Percentiles rank a stretch among this genome's conserved stretches.
These are phyloP conservation scores for Exophiala xenobiotica DNA, from an alignment of 2,329 filamentous ascomycete species.

Conservation along the genomic window DNA sequence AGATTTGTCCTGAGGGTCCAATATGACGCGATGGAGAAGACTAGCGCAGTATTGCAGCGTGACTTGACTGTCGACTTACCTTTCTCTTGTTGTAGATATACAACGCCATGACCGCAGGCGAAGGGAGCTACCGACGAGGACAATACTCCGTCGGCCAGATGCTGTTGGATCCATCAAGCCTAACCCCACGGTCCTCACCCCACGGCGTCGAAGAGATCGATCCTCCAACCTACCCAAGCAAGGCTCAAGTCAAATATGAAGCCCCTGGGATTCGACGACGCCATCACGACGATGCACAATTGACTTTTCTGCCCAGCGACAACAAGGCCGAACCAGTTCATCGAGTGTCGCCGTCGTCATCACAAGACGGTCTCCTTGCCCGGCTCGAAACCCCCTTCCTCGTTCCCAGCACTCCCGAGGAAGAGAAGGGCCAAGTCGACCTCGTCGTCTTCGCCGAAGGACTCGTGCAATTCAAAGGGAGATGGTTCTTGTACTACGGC, in stretches of 20 bases:
- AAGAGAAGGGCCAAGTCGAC: constrained; percentile 34
- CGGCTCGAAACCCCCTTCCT: constrained; percentile 34
- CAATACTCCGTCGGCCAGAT: constrained; percentile 35
- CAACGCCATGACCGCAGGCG: constrained; percentile 24
- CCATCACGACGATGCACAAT: no score
- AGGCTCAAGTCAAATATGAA: no score
- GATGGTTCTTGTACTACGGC: constrained; percentile 37
- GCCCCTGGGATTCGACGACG: no score
- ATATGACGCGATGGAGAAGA: no score
- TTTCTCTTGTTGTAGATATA: no score
- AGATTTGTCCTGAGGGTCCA: no score
- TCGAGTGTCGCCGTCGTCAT: no score
- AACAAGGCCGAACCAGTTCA: no score
- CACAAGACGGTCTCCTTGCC: constrained; percentile 20
- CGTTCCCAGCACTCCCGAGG: constrained; percentile 29
- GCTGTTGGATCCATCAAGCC: constrained; percentile 33
- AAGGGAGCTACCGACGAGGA: constrained; percentile 28
- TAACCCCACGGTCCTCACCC: neutral
- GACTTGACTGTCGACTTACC: no score
- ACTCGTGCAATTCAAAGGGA: constrained; percentile 34
- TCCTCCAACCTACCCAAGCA: neutral
- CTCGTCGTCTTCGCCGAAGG: constrained; percentile 35
- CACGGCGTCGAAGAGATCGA: neutral
- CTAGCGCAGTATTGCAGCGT: no score
- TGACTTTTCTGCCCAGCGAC: no score